Evolutionary conservation across 352 stramenopile genomes (phyloP).

Genomic region (Globisporangium orthogonon): DNA sequence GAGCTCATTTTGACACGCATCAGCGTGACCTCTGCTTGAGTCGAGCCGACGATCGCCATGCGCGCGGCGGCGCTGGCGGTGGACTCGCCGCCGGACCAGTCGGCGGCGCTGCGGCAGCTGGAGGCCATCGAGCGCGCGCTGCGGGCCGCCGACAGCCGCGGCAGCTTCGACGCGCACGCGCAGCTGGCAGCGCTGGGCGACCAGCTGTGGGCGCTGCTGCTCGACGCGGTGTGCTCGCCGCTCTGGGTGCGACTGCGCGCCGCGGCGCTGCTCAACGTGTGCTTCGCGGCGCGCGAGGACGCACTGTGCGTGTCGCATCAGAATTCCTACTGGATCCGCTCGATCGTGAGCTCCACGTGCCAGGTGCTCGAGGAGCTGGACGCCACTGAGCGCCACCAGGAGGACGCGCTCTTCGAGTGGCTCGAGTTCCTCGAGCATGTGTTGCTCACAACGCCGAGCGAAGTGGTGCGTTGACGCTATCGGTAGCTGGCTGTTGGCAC

Average conservation of each 20-base stretch:
- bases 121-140: constrained; percentile 37
- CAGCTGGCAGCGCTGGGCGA: constrained; percentile 17
- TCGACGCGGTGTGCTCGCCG: constrained; percentile 67
- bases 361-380: constrained; percentile 57
- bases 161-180: constrained; percentile 12
- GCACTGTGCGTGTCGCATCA: constrained; percentile 17
- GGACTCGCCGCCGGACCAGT: constrained; percentile 49
- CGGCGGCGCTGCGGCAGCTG: constrained; percentile 40
- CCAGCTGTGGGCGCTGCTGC: constrained; percentile 56
- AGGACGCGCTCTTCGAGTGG: constrained; percentile 49
- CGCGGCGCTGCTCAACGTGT: constrained; percentile 46
- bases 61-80: constrained; percentile 11
- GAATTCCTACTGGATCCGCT: constrained; percentile 42
- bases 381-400: constrained; percentile 28
- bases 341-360: constrained; percentile 66
- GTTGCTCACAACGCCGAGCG: constrained; percentile 31
- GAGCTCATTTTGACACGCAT: neutral
- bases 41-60: neutral
- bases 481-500: neutral
- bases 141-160: constrained; percentile 6
- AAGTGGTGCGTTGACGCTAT: constrained; percentile 13
- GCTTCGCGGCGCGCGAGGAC: constrained; percentile 23
- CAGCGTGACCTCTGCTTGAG: constrained; percentile 9
- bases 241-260: constrained; percentile 56
- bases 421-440: constrained; percentile 55